phyloP scores from a whole-genome alignment of 2,329 filamentous ascomycete species.

The Xylariales sp. region DNA sequence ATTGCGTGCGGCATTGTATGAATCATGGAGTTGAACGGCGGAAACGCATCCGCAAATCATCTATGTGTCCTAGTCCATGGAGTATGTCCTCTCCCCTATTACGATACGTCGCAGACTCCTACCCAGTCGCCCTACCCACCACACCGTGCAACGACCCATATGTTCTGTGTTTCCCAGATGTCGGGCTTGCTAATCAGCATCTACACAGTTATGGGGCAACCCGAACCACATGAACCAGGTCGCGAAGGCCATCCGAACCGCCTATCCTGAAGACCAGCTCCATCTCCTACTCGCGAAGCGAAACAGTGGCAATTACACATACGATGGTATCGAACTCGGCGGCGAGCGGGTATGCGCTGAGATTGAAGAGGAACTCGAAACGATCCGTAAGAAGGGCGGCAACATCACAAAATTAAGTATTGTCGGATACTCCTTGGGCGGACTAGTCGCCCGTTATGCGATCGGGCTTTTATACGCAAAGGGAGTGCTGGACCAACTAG shows the following conservation, averaged over 20 bases:
- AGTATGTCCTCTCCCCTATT: slow-evolving; percentile 59
- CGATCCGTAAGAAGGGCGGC: slow-evolving; percentile 70
- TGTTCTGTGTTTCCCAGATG: neutral
- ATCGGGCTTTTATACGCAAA: slow-evolving; percentile 85
- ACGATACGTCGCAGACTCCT: neutral
- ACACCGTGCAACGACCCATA: neutral
- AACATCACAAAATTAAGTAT: slow-evolving; percentile 85
- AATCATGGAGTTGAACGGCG: slow-evolving; percentile 63
- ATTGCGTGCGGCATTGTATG: neutral
- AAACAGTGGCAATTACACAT: slow-evolving; percentile 78
- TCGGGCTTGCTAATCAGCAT: slow-evolving; percentile 43
- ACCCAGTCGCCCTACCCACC: too few relatives aligned
- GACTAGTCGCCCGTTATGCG: slow-evolving; percentile 86
- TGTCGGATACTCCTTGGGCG: slow-evolving; percentile 89
- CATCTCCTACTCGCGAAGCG: slow-evolving; percentile 78
- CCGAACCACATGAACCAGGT: slow-evolving; percentile 77
- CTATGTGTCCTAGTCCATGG: slow-evolving; percentile 83
- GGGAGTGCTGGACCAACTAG: slow-evolving; percentile 80
- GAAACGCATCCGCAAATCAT: slow-evolving; percentile 70
- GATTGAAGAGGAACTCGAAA: slow-evolving; percentile 72
- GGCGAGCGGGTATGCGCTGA: slow-evolving; percentile 75
- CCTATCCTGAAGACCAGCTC: slow-evolving; percentile 70
- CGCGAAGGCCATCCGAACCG: slow-evolving; percentile 71
- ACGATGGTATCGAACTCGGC: slow-evolving; percentile 75
- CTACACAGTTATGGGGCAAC: slow-evolving; percentile 77